Evolutionary conservation across 306 rosid genomes (phyloP).

Genomic region (Rosa lucieae): DNA sequence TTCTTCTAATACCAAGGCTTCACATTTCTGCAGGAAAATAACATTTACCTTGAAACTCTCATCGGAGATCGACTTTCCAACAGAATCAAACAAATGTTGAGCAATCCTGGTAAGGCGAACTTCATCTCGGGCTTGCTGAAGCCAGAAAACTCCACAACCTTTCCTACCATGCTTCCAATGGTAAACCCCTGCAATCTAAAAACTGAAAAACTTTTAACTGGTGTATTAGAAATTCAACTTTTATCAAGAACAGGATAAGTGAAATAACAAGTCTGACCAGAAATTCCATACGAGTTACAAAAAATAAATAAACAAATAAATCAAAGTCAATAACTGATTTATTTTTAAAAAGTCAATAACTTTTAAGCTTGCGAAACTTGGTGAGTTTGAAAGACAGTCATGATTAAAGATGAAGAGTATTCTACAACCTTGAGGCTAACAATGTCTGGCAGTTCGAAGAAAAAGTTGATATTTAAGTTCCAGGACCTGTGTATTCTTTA

Average conservation of each 20-base stretch:
- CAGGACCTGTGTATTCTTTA: neutral
- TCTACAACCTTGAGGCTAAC: neutral
- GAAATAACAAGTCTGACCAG: neutral
- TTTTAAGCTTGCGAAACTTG: neutral
- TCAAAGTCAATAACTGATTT: neutral
- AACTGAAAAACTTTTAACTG: conserved; percentile 17
- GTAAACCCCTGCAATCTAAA: conserved; percentile 82
- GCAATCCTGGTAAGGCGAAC: conserved; percentile 82
- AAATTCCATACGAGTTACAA: neutral
- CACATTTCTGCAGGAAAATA: conserved; percentile 1
- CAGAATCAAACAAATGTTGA: conserved; percentile 81
- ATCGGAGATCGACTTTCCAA: conserved; percentile 90
- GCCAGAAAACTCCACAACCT: conserved; percentile 92
- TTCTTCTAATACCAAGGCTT: conserved; percentile 16
- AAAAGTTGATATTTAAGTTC: neutral
- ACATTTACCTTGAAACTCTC: conserved; percentile 79
- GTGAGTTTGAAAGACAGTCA: neutral
- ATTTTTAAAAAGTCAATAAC: neutral
- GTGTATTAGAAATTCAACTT: neutral
- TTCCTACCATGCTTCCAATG: conserved; percentile 96
- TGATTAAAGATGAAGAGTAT: neutral
- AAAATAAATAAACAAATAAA: neutral
- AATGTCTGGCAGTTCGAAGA: neutral
- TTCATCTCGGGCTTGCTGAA: conserved; percentile 83
- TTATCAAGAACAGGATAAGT: neutral